Evolutionary conservation across 768 basidiomycete species (phyloP), one percentile per base, ranked within the genome.

Genomic region (Boletus fagicola): DNA sequence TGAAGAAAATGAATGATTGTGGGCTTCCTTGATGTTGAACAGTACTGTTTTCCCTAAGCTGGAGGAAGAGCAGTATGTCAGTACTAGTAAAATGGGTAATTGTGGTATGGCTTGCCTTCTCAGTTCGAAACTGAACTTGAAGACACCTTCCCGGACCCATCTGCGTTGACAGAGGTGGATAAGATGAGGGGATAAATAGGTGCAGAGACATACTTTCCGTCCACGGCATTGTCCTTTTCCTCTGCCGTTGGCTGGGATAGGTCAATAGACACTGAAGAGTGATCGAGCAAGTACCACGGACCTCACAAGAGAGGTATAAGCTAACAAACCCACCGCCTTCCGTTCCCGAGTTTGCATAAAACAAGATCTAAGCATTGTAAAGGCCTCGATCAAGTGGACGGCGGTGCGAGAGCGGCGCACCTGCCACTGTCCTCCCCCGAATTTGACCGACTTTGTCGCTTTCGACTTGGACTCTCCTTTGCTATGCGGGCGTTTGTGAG

Each of bases 111-210:
- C 68, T 62, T 62, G 86, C 90, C 83, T 88, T 66, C 83, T 82
- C 62, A 94, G 76, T 66, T 93, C 92, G 63, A 94, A 93, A 58
- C 81, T 84, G 70, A 94, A 94, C 65, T 86, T 91, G 75, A 83
- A 94, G n/a, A 87, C 74, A 1, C 92, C 92, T 56, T 92, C 88
- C 16, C 92, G 82, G n/a, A 81, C 72, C 92, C 92, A 94, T 75
- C 88, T 92, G 56, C 5, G 33, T 9, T 4, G 36, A 53, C 30
- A 13, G 20, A 51, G 48, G 36, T 50, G 50, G 10, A 12, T n/a
- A 18, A 46, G 44, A 33, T 20, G 36, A 38, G 31, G 9, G 22
- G 39, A 44, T 13, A 7, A 1, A 38, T 5, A 24, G 36, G 20
- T 26, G 10, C n/a, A 45, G 24, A 49, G 36, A 51, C 75, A 44